Evolutionary conservation across 2,329 filamentous ascomycete genomes (phyloP).

Genomic region (Exophiala xenobiotica): DNA sequence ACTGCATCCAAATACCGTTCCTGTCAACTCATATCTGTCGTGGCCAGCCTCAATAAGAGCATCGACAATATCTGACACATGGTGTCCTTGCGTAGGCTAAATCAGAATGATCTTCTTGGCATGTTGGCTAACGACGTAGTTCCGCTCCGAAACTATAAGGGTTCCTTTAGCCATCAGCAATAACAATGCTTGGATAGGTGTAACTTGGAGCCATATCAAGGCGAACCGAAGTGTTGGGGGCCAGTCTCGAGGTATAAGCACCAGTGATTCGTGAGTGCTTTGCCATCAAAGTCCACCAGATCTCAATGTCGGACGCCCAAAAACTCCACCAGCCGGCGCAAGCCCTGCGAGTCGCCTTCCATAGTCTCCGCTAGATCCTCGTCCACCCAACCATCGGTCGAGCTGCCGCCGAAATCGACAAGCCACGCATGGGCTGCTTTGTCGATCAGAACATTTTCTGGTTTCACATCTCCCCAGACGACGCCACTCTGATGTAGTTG

Average conservation of each 20-base stretch:
- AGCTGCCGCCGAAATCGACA: constrained; percentile 35
- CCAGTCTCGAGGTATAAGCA: too few relatives aligned
- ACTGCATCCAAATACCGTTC: neutral
- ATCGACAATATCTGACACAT: neutral
- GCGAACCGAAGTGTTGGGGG: too few relatives aligned
- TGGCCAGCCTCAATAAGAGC: neutral
- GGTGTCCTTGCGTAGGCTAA: neutral
- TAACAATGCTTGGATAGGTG: too few relatives aligned
- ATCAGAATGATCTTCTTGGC: neutral
- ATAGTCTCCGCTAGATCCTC: constrained; percentile 27
- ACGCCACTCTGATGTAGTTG: constrained; percentile 25
- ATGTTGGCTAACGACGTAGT: too few relatives aligned
- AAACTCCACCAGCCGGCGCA: constrained; percentile 19
- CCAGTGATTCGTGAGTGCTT: too few relatives aligned
- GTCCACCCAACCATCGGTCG: constrained; percentile 32
- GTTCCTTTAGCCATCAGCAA: too few relatives aligned
- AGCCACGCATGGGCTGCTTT: constrained; percentile 29
- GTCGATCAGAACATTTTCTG: constrained; percentile 34
- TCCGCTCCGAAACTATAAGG: too few relatives aligned
- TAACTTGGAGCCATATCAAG: too few relatives aligned
- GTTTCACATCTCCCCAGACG: constrained; percentile 34
- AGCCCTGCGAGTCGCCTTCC: constrained; percentile 31
- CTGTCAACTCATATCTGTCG: neutral
- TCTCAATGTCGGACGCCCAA: constrained; percentile 11
- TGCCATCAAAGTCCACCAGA: too few relatives aligned